Percentiles rank a stretch among this genome's conserved stretches.
Evolutionary conservation across 305 asterid species (phyloP).

Genomic region (Fraxinus floribunda): DNA sequence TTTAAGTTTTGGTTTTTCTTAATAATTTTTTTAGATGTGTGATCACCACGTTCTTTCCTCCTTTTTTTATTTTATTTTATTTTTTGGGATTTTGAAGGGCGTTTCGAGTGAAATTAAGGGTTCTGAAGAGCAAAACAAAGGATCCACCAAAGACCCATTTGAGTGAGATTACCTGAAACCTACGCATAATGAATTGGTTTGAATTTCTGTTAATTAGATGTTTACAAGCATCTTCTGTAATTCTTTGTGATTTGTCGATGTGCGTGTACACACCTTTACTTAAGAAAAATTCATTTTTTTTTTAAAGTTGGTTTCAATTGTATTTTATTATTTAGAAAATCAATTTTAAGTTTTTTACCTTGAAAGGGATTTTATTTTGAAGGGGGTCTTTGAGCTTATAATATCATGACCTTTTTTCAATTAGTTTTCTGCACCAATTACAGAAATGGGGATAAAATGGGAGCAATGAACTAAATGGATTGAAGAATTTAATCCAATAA

Average conservation of each 20-base stretch:
- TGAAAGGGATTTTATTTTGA: background rate
- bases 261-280: background rate
- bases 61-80: background rate
- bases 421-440: background rate
- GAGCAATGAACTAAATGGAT: background rate
- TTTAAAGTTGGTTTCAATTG: background rate
- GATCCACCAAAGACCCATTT: slow-evolving; percentile 16
- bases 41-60: background rate
- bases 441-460: background rate
- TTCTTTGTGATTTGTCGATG: background rate
- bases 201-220: background rate
- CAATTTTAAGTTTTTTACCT: background rate
- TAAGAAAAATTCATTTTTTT: background rate
- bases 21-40: background rate
- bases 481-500: background rate
- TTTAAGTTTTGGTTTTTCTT: background rate
- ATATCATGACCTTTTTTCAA: background rate
- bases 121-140: slow-evolving; percentile 23
- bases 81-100: slow-evolving; percentile 18
- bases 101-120: slow-evolving; percentile 17
- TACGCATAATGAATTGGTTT: background rate
- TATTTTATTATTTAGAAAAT: background rate
- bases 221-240: background rate
- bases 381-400: background rate
- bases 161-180: slow-evolving; percentile 17